Evolutionary conservation across 257 asterid species (phyloP), one percentile per base, ranked within the genome.

Genomic region (Solanum etuberosum): DNA sequence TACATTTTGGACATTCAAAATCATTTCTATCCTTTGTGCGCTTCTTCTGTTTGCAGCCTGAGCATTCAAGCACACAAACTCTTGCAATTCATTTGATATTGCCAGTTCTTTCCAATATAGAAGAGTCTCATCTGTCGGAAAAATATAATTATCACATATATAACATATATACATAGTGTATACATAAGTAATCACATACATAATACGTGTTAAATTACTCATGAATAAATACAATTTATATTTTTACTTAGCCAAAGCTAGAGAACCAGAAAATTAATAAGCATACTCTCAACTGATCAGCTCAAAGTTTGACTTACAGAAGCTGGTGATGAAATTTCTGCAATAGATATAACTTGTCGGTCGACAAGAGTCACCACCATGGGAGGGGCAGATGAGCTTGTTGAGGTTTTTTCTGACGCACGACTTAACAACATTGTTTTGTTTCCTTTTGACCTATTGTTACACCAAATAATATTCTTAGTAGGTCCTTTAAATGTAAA

Each of bases 281-380:
- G n/a, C n/a, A 54, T 18, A 54, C 63, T 18, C n/a, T 54, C 4
- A 18, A 54, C 18, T 54, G 4, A 54, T 54, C n/a, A 18, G 4
- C n/a, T 54, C 16, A 21, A 18, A 54, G 61, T 51, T 16, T 51
- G 61, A 54, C 10, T 54, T 18, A 54, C 11, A 54, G n/a, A 54
- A 54, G 63, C 2, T 54, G 10, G 11, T 54, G 63, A 54, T 54
- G 63, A 54, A 54, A 18, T 54, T 18, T 54, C 0, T 54, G 9
- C 1, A 54, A 54, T 54, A 54, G 10, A 18, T 10, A 51, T 51
- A 51, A 54, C n/a, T 18, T 6, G n/a, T 54, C n/a, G 4, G 10
- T 0, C n/a, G n/a, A 0, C 0, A 18, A 0, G n/a, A 54, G 4
- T 54, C 63, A 54, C n/a, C 0, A 54, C 10, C 10, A 54, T 18